Conservation (phyloP, 306 rosid genomes). For the Lagenaria siceraria region DNA sequence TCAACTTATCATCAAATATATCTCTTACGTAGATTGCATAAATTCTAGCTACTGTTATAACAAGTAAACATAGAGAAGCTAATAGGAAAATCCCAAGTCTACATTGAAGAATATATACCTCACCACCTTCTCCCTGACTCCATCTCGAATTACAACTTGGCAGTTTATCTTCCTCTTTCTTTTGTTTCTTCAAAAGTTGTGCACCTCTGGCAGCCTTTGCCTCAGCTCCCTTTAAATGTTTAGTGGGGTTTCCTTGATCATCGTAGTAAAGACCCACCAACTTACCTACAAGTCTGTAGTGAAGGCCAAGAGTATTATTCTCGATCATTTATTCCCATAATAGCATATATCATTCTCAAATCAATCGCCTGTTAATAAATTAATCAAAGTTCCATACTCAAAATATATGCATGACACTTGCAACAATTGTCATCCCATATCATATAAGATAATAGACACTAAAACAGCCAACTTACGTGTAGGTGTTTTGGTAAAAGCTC, state of each 20-base stretch:
- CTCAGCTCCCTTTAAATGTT: slow-evolving; percentile 85
- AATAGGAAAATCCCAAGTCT: not conserved
- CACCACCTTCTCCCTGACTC: slow-evolving; percentile 89
- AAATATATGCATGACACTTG: not conserved
- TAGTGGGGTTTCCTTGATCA: slow-evolving; percentile 59
- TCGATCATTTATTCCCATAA: not conserved
- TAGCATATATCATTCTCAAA: not conserved
- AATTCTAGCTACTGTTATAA: not conserved
- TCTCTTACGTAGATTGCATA: not conserved
- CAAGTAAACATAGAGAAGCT: not conserved
- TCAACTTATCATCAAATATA: not conserved
- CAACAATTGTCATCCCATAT: not conserved
- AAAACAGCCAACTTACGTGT: slow-evolving; percentile 46
- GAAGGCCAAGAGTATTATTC: not conserved
- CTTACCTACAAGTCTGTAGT: slow-evolving; percentile 60
- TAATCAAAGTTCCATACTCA: not conserved
- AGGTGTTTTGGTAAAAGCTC: slow-evolving; percentile 59
- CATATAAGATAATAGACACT: not conserved
- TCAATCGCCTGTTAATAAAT: not conserved
- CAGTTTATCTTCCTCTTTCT: slow-evolving; percentile 73
- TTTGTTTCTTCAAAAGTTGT: slow-evolving; percentile 87
- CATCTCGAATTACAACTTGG: slow-evolving; percentile 84
- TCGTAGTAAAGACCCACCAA: slow-evolving; percentile 79
- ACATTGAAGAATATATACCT: slow-evolving; percentile 33
- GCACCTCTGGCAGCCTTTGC: slow-evolving; percentile 92